Evolutionary conservation across 2,329 filamentous ascomycete genomes (phyloP), one percentile per base, ranked within the genome.

Genomic region (Ceratocystis cubensis): DNA sequence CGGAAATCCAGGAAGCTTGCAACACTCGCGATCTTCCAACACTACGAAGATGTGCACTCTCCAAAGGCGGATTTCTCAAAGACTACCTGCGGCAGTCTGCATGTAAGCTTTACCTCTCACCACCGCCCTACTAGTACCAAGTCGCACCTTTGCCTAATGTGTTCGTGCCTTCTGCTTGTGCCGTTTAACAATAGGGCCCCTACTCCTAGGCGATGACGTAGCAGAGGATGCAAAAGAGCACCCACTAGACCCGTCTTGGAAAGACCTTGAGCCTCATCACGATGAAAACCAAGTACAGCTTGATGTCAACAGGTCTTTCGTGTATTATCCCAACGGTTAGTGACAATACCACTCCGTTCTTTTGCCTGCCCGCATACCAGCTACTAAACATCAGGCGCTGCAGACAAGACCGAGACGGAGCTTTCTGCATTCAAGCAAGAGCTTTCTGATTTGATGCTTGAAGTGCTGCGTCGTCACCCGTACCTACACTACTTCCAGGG

Each of bases 401-500:
- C 33, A 69, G 68, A 65, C 30, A 65, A 67, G 64, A 50, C 87
- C 10, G 82, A 88, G 37, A 79, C 83, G 70, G 85, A 93, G 70
- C 81, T 95, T 67, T 80, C 84, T 61, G 75, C 75, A 56, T 87
- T 88, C 73, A 96, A 94, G 73, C 74, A 80, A 65, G 86, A 94
- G 72, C 82, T 99, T 1, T 93, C 86, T 6, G 78, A 84, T 69
- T 81, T 99, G 63, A 97, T 99, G 72, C 84, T 84, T 64, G 82
- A 88, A 70, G 85, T 95, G 15, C 82, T 99, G 59, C 87, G 95
- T 65, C 83, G 83, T 44, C 82, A 95, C 72, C 91, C 92, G 17
- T 86, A 87, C 74, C 84, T 99, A 45, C 91, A 86, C 78, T 99
- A 99, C 77, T 99, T 99, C 75, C 94, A 99, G 78, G 94, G 94